Evolutionary conservation across 257 asterid genomes (phyloP), one percentile per base, ranked within the genome.

Genomic region (Przewalskia tangutica): DNA sequence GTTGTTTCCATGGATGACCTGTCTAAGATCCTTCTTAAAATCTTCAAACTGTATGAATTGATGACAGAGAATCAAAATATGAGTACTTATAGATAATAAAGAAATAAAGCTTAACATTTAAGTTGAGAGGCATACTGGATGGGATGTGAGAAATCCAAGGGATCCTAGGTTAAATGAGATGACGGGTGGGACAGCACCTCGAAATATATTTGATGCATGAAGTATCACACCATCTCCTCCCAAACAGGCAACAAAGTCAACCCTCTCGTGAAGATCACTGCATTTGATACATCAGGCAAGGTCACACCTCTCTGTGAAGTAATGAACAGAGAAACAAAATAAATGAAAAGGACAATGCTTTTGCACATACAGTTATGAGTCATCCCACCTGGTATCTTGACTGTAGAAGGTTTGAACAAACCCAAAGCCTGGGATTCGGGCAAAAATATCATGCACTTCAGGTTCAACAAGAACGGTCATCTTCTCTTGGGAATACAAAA

Each of bases 201-300:
- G 90, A 85, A 95, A 95, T 87, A 96, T 84, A 90, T 96, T 96
- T 27, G 99, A 94, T 38, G 98, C 99, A 66, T 96, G 99, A 77
- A 96, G 99, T 89, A 94, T 96, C 84, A 96, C 99, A 56, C 99
- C 99, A 71, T 96, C 99, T 75, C 99, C 99, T 73, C 99, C 99
- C 91, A 96, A 91, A 89, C 99, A 96, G 82, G 97, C 95, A 34
- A 96, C 98, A 83, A 96, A 91, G 88, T 96, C 99, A 81, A 96
- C 95, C 89, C 98, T 92, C 88, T 96, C 98, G 44, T 96, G 99
- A 85, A 96, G 99, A 88, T 94, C 96, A 81, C 99, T 94, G 90
- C 88, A 89, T 60, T 67, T 65, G 83, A 71, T 46, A 86, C 64
- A 82, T 7, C 70, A 56, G 81, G 81, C 81, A 56, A 89, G 81